Evolutionary conservation across 176 grass and related monocot species (phyloP), one percentile per base, ranked within the genome.

Genomic region (Olyra latifolia): DNA sequence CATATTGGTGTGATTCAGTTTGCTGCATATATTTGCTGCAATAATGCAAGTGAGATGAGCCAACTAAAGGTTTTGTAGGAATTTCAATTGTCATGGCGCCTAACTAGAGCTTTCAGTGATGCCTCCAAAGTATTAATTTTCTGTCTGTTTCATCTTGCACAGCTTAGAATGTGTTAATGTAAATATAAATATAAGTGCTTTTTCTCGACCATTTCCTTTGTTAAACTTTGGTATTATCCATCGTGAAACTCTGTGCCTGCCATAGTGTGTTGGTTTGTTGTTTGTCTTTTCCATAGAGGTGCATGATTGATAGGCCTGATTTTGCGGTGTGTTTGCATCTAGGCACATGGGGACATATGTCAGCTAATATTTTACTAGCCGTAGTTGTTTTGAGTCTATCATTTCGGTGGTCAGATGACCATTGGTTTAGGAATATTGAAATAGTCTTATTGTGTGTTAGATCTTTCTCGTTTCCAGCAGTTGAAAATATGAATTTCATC

Each of bases 341-440:
- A 82, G 56, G 66, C 87, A 85, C 82, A 89, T 77, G 82, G 65
- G 65, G 78, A 81, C 82, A 89, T 77, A 81, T 77, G 78, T 72
- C 72, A 77, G 57, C 65, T 77, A 71, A 76, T 89, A 82, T 85
- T 81, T 89, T 81, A 85, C 71, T 81, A 39, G 35, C 22, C 44
- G 24, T 75, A 59, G 59, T 58, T 79, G 75, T 62, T 69, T 76
- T 80, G 16, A 45, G 56, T 62, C 62, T 74, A 65, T 69, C 63
- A 75, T 55, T 89, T 85, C 8, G 56, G 71, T 72, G 71, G 71
- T 77, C 72, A 77, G 71, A 81, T 65, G 63, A 75, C 48, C 58
- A 76, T 50, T 48, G 40, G 78, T 76, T 70, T 81, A 56, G 72
- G 56, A 72, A 89, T 84, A 88, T 88, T 75, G 44, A 80, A 69